Conservation (phyloP, 805 yeast species). For the Maudiozyma turicensis region DNA sequence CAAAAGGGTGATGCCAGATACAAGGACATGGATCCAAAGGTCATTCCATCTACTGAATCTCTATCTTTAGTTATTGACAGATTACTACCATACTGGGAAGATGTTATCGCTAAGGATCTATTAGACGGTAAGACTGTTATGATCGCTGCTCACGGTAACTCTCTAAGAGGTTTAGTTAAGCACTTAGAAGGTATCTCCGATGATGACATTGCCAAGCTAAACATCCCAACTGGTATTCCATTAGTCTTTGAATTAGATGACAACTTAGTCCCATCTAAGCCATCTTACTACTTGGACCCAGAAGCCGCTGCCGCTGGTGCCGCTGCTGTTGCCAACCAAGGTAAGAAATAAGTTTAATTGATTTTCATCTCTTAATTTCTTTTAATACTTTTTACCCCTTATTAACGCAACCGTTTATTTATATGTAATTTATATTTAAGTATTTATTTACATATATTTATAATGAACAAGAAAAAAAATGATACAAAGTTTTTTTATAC, state of each 20-base stretch:
- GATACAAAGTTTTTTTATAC: no score
- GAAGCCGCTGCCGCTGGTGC: constrained; percentile 99
- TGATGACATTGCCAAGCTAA: constrained; percentile 83
- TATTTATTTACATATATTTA: no score
- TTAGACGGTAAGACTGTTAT: constrained; percentile 82
- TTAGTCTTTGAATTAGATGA: constrained; percentile 92
- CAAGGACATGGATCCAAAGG: constrained; percentile 71
- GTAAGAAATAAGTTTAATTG: constrained; percentile 38
- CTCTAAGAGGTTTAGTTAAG: constrained; percentile 92
- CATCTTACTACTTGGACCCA: constrained; percentile 94
- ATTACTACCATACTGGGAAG: constrained; percentile 94
- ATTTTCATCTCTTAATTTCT: neutral
- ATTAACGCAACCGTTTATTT: no score
- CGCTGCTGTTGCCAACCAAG: constrained; percentile 97
- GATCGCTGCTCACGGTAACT: constrained; percentile 97
- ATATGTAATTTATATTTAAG: no score
- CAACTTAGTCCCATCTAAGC: constrained; percentile 78
- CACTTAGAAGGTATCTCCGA: constrained; percentile 90
- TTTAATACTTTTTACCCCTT: neutral
- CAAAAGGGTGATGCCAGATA: constrained; percentile 84
- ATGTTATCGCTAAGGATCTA: constrained; percentile 76
- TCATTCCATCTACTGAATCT: constrained; percentile 89
- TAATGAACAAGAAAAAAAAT: no score
- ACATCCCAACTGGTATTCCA: constrained; percentile 98
- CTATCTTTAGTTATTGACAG: constrained; percentile 92